Conservation (phyloP, 352 stramenopile genomes). For the Pythium myriotylum region DNA sequence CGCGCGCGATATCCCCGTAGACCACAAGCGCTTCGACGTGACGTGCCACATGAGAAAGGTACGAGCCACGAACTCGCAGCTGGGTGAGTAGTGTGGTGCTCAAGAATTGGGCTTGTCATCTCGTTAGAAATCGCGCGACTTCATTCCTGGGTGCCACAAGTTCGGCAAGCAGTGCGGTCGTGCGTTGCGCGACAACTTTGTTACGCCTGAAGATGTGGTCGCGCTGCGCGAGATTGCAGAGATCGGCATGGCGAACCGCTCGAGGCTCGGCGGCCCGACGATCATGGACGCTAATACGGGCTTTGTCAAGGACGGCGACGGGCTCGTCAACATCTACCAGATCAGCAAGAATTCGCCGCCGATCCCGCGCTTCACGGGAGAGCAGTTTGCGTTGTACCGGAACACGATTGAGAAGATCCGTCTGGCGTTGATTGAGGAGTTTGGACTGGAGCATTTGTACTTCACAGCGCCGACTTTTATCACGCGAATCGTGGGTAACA, state of each 20-base stretch:
- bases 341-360: constrained; percentile 39
- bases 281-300: constrained; percentile 94
- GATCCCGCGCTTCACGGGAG: constrained; percentile 66
- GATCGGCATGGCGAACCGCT: constrained; percentile 79
- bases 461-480: constrained; percentile 95
- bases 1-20: constrained; percentile 17
- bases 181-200: constrained; percentile 70
- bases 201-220: constrained; percentile 66
- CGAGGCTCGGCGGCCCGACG: constrained; percentile 76
- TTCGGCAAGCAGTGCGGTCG: constrained; percentile 66
- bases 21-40: constrained; percentile 58
- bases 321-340: constrained; percentile 92
- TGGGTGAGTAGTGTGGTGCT: too few relatives aligned
- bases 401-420: constrained; percentile 82
- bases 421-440: constrained; percentile 76
- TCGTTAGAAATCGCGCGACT: constrained; percentile 38
- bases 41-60: constrained; percentile 53
- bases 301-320: constrained; percentile 84
- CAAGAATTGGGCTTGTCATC: too few relatives aligned
- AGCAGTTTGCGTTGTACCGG: constrained; percentile 85
- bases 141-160: constrained; percentile 72
- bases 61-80: not conserved
- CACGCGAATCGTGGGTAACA: constrained; percentile 86
- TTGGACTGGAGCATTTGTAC: constrained; percentile 75
- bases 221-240: constrained; percentile 81